Evolutionary conservation across 345 rosid species (phyloP), one percentile per base, ranked within the genome.

Genomic region (Hibiscus mutabilis): DNA sequence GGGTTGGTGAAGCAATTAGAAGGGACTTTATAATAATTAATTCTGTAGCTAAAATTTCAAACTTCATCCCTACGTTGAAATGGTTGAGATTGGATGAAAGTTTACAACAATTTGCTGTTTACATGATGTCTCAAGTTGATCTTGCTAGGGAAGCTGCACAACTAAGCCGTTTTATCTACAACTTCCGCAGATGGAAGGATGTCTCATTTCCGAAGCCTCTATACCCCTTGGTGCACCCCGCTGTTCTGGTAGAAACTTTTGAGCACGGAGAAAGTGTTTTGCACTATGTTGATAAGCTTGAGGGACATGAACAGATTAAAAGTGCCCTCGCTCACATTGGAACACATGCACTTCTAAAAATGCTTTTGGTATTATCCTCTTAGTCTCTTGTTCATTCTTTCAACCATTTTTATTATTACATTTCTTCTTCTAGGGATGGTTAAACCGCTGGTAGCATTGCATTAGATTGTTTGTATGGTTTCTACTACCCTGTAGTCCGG

Each of bases 111-210:
- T 96, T 96, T 79, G 93, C 91, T 57, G 98, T 96, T 74, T 96
- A 89, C 81, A 96, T 96, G 99, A 75, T 96, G 91, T 92, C 97
- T 74, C 99, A 96, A 84, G 99, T 96, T 73, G 99, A 96, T 82
- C 97, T 96, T 72, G 97, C 99, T 2, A 87, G 99, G 81, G 99
- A 96, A 82, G 99, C 98, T 83, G 92, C 97, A 15, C 96, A 96
- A 73, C 81, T 96, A 82, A 89, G 91, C 78, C 90, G 98, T 69
- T 96, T 96, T 75, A 92, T 87, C 73, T 92, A 92, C 72, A 96
- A 96, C 71, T 96, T 96, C 86, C 88, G 96, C 31, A 88, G 89
- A 73, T 96, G 98, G 96, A 91, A 87, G 82, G 93, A 96, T 85
- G 99, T 96, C 56, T 92, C 99, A 60, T 96, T 92, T 73, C 99